phyloP scores from a whole-genome alignment of 169 alveolate genomes.

The Toxoplasma gondii region DNA sequence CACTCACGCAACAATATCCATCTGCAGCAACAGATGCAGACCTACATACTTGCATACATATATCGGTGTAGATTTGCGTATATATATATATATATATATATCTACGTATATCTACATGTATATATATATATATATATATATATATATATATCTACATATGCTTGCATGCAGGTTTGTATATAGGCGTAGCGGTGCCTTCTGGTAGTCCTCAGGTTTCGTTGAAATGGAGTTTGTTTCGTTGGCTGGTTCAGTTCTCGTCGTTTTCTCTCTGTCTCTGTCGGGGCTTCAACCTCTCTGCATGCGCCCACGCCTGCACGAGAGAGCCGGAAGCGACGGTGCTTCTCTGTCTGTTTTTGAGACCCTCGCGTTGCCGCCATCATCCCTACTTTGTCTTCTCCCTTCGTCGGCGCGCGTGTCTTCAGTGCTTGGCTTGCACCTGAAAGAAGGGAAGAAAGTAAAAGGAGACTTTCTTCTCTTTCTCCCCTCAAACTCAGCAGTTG shows the following conservation, averaged over 20 bases:
- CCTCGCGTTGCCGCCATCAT: too few relatives aligned
- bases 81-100: background rate
- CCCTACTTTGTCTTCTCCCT: too few relatives aligned
- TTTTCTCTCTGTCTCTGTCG: too few relatives aligned
- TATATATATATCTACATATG: background rate
- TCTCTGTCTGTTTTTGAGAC: too few relatives aligned
- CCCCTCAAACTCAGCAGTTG: background rate
- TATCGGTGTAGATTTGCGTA: background rate
- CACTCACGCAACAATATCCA: background rate
- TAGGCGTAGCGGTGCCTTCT: background rate
- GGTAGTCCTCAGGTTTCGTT: background rate
- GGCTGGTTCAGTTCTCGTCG: too few relatives aligned
- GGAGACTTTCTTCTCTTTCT: conserved; percentile 26
- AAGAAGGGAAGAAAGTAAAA: background rate
- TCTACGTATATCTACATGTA: background rate
- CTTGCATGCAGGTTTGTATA: background rate
- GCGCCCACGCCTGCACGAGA: too few relatives aligned
- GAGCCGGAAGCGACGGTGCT: too few relatives aligned
- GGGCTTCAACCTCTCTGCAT: too few relatives aligned
- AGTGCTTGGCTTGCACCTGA: background rate
- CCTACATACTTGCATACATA: background rate
- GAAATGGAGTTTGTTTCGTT: background rate
- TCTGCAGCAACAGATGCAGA: background rate
- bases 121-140: background rate
- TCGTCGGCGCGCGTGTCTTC: background rate